Evolutionary conservation across 805 yeast species (phyloP).

Genomic region (Huiozyma sinensis): DNA sequence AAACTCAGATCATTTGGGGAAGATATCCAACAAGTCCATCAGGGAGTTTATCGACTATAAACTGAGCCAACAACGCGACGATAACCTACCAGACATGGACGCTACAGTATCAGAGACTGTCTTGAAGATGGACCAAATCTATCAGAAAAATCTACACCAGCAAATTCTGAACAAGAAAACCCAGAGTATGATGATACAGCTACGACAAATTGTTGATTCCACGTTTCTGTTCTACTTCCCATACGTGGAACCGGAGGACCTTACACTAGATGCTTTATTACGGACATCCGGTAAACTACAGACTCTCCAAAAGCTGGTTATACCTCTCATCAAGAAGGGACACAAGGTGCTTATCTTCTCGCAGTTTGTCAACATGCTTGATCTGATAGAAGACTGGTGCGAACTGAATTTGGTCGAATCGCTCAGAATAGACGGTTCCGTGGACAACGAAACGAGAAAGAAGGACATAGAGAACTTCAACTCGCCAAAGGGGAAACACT

Average conservation of each 20-base stretch:
- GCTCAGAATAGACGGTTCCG: slow-evolving; percentile 70
- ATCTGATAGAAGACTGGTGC: slow-evolving; percentile 68
- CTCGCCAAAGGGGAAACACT: slow-evolving; percentile 24
- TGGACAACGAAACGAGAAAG: slow-evolving; percentile 55
- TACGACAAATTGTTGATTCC: slow-evolving; percentile 74
- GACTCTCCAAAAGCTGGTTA: slow-evolving; percentile 52
- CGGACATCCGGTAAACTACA: slow-evolving; percentile 63
- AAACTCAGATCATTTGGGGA: slow-evolving; percentile 28
- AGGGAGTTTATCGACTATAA: slow-evolving; percentile 35
- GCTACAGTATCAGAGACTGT: slow-evolving; percentile 7
- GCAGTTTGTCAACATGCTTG: slow-evolving; percentile 79
- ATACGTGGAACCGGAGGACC: slow-evolving; percentile 37
- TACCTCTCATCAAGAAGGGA: slow-evolving; percentile 34
- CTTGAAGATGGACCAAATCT: slow-evolving; percentile 18
- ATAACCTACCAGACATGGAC: background rate
- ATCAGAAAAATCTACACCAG: slow-evolving; percentile 27
- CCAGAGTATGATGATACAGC: slow-evolving; percentile 70
- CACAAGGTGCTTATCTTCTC: slow-evolving; percentile 78
- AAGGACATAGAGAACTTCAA: slow-evolving; percentile 44
- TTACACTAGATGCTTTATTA: slow-evolving; percentile 34
- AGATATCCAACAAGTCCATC: slow-evolving; percentile 27
- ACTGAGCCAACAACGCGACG: slow-evolving; percentile 9
- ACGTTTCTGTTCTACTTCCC: slow-evolving; percentile 82
- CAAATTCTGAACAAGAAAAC: slow-evolving; percentile 43
- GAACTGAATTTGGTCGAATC: slow-evolving; percentile 34